Evolutionary conservation across 192 early-diverging fungal species (phyloP).

Genomic region (Backusella circina): DNA sequence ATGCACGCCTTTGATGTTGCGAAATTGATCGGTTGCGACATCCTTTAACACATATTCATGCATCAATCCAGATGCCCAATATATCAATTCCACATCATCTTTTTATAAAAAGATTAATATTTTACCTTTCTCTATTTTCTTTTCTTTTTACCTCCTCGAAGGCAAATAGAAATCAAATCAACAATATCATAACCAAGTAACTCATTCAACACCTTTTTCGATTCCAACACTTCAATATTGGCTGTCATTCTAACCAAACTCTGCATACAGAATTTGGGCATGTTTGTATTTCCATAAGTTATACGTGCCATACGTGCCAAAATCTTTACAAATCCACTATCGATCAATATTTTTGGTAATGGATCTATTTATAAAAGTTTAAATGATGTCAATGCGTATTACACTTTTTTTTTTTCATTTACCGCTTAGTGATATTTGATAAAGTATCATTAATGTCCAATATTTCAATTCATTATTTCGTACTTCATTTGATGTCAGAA

Average conservation of each 20-base stretch:
- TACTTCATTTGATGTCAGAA: slow-evolving; percentile 47
- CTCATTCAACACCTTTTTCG: slow-evolving; percentile 44
- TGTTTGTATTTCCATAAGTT: slow-evolving; percentile 80
- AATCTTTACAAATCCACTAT: slow-evolving; percentile 50
- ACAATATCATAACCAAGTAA: slow-evolving; percentile 65
- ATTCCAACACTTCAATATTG: slow-evolving; percentile 46
- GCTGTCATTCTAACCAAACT: slow-evolving; percentile 67
- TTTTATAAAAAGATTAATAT: not conserved
- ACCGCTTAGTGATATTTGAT: slow-evolving; percentile 70
- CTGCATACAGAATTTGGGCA: slow-evolving; percentile 82
- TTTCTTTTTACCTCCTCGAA: slow-evolving; percentile 51
- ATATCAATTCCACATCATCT: slow-evolving; percentile 77
- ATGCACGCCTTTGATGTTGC: slow-evolving; percentile 54
- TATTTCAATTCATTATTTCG: slow-evolving; percentile 76
- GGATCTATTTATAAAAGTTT: too few relatives aligned
- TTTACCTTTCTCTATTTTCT: not conserved
- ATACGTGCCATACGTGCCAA: slow-evolving; percentile 63
- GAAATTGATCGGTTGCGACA: slow-evolving; percentile 55
- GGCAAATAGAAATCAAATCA: slow-evolving; percentile 59
- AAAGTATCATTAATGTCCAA: slow-evolving; percentile 73
- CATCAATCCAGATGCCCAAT: slow-evolving; percentile 75
- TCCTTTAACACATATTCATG: slow-evolving; percentile 75
- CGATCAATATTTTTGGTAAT: slow-evolving; percentile 50
- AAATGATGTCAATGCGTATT: too few relatives aligned
- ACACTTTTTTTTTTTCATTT: slow-evolving; percentile 5